Percentiles rank a stretch among this genome's conserved stretches.
Evolutionary conservation across 257 asterid genomes (phyloP).

Genomic region (Gynochthodes officinalis): DNA sequence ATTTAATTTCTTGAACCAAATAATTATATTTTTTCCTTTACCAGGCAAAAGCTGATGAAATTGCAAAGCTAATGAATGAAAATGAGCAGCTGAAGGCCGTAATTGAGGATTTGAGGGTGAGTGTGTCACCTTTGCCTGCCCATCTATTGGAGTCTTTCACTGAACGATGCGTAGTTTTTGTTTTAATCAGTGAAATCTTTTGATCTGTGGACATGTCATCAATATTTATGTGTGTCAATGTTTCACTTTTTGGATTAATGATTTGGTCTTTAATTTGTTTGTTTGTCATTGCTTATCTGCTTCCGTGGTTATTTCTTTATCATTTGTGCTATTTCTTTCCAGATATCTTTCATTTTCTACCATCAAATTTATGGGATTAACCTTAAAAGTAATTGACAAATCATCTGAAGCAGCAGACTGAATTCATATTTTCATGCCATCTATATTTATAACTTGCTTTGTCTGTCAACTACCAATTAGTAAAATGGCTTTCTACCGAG

Average conservation of each 20-base stretch:
- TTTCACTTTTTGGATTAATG: neutral
- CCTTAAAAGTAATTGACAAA: neutral
- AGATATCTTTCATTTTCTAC: neutral
- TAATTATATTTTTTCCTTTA: constrained; percentile 16
- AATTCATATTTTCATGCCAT: neutral
- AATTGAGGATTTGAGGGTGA: constrained; percentile 64
- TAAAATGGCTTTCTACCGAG: neutral
- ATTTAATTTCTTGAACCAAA: neutral
- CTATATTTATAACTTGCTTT: neutral
- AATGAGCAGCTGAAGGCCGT: constrained; percentile 77
- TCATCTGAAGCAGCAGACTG: neutral
- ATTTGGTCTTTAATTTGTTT: neutral
- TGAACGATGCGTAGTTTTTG: neutral
- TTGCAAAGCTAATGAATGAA: constrained; percentile 83
- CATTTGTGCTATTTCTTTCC: neutral
- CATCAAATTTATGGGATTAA: neutral
- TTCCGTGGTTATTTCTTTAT: neutral
- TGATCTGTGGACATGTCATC: neutral
- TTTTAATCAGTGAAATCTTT: neutral
- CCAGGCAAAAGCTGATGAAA: constrained; percentile 96
- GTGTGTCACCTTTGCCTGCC: constrained; percentile 16
- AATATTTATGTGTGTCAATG: neutral
- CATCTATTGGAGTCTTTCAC: neutral
- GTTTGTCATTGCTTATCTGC: neutral
- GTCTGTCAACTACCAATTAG: neutral